Conservation (phyloP, 768 basidiomycete genomes). For the Gloeopeniophorella convolvens region DNA sequence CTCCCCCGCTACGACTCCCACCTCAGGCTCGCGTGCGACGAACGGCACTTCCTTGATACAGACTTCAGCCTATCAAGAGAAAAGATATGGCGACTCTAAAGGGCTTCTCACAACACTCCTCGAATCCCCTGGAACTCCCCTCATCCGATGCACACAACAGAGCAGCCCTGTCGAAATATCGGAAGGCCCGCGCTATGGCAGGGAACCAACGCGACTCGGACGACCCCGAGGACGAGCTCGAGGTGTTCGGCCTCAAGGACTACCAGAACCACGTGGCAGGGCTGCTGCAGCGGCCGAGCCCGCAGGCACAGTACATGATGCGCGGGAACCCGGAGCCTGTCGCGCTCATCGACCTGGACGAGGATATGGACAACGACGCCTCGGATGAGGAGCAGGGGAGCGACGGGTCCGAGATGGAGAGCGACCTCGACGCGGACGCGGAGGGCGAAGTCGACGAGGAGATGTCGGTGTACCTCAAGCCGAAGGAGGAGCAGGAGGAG, state of each 20-base stretch:
- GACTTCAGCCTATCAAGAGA: not conserved
- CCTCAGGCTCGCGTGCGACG: too few relatives aligned
- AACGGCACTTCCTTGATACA: too few relatives aligned
- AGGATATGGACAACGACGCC: slow-evolving; percentile 46
- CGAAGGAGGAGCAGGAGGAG: slow-evolving; percentile 61
- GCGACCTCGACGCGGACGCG: slow-evolving; percentile 29
- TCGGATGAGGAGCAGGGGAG: slow-evolving; percentile 38
- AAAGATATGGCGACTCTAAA: slow-evolving; percentile 32
- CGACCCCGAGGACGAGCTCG: slow-evolving; percentile 40
- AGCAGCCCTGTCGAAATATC: slow-evolving; percentile 36
- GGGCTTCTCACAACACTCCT: slow-evolving; percentile 61
- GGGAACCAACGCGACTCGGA: slow-evolving; percentile 37
- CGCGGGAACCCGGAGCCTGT: slow-evolving; percentile 13
- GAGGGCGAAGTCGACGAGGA: slow-evolving; percentile 53
- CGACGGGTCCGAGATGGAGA: slow-evolving; percentile 26
- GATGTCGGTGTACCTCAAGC: slow-evolving; percentile 47
- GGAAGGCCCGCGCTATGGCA: slow-evolving; percentile 30
- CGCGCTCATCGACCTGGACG: slow-evolving; percentile 40
- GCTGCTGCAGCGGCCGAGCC: slow-evolving; percentile 31
- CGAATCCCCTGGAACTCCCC: slow-evolving; percentile 64
- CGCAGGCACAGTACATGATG: slow-evolving; percentile 7
- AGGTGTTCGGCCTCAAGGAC: slow-evolving; percentile 34
- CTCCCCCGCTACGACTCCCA: not conserved
- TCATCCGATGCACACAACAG: slow-evolving; percentile 53
- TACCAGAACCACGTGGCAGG: slow-evolving; percentile 48